Percentiles rank a stretch among this genome's conserved stretches.
Conservation (phyloP, 2,329 filamentous ascomycete species). For the Colletotrichum graminicola region DNA sequence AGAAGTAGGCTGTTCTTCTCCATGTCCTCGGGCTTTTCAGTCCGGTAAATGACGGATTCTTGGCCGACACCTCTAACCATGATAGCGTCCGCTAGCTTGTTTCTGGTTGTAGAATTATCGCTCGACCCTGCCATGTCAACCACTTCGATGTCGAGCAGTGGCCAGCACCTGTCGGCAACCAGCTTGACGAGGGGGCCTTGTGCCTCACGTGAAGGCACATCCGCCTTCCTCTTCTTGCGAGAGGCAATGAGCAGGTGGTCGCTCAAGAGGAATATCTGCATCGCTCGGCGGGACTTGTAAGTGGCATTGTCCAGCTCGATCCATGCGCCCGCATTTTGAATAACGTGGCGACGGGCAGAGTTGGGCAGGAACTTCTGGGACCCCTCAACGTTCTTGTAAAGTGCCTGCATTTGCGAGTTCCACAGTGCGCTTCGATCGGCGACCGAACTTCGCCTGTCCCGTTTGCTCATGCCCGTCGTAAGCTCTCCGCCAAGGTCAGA, state of each 20-base stretch:
- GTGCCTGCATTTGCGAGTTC: constrained; percentile 79
- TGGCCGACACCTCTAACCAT: constrained; percentile 88
- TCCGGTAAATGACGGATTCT: constrained; percentile 95
- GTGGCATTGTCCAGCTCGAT: constrained; percentile 97
- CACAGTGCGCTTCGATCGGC: constrained; percentile 75
- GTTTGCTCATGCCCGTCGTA: constrained; percentile 70
- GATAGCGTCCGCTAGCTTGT: constrained; percentile 84
- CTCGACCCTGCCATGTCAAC: constrained; percentile 83
- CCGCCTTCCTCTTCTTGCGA: constrained; percentile 90
- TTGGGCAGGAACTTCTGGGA: constrained; percentile 97
- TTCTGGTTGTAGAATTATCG: constrained; percentile 64
- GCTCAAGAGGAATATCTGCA: constrained; percentile 93
- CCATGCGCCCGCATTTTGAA: constrained; percentile 93
- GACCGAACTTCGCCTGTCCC: constrained; percentile 91
- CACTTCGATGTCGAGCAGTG: constrained; percentile 90
- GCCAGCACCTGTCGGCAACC: constrained; percentile 95
- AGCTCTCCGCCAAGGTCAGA: constrained; percentile 65
- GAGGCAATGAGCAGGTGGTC: constrained; percentile 93
- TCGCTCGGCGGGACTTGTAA: constrained; percentile 90
- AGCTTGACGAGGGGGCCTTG: constrained; percentile 75
- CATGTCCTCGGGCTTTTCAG: constrained; percentile 81
- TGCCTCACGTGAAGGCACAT: constrained; percentile 66
- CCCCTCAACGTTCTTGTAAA: constrained; percentile 98
- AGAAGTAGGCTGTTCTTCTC: constrained; percentile 87
- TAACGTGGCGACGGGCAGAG: constrained; percentile 89